phyloP scores from a whole-genome alignment of 176 grass and related monocot genomes.

The Rhipidocladum racemiflorum region DNA sequence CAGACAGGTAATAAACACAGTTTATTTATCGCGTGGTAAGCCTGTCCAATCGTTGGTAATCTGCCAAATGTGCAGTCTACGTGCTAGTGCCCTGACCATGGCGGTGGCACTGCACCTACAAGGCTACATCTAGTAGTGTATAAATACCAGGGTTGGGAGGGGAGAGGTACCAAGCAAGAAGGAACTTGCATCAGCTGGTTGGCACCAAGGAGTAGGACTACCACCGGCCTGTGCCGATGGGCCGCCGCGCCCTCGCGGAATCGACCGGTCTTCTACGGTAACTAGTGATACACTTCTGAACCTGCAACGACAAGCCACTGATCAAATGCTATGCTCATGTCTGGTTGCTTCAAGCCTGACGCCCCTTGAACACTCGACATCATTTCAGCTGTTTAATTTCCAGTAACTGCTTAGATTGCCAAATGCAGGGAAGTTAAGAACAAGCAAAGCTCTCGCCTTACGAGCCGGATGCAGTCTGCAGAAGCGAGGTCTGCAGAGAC shows the following conservation, averaged over 20 bases:
- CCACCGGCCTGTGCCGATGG: constrained; percentile 21
- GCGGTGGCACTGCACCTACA: constrained; percentile 1
- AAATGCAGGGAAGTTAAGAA: constrained; percentile 42
- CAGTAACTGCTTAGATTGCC: constrained; percentile 22
- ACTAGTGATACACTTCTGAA: constrained; percentile 41
- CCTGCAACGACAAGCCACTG: neutral
- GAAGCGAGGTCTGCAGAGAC: constrained; percentile 40
- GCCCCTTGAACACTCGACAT: neutral
- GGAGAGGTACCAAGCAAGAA: constrained; percentile 32
- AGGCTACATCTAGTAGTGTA: constrained; percentile 15
- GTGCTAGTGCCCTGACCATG: neutral
- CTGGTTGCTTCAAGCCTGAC: neutral
- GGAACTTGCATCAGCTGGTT: constrained; percentile 18
- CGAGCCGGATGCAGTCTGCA: constrained; percentile 21
- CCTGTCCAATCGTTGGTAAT: constrained; percentile 20
- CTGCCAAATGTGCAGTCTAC: neutral
- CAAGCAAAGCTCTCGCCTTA: constrained; percentile 39
- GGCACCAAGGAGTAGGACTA: constrained; percentile 2
- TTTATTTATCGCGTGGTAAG: constrained; percentile 9
- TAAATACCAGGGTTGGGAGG: constrained; percentile 37
- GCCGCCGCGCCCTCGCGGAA: constrained; percentile 17
- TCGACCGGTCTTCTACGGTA: constrained; percentile 43
- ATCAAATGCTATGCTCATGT: neutral
- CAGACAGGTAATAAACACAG: neutral
- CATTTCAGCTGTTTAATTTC: constrained; percentile 1